phyloP scores from a whole-genome alignment of 208 protist species.

The Trypanosoma platydactyli region DNA sequence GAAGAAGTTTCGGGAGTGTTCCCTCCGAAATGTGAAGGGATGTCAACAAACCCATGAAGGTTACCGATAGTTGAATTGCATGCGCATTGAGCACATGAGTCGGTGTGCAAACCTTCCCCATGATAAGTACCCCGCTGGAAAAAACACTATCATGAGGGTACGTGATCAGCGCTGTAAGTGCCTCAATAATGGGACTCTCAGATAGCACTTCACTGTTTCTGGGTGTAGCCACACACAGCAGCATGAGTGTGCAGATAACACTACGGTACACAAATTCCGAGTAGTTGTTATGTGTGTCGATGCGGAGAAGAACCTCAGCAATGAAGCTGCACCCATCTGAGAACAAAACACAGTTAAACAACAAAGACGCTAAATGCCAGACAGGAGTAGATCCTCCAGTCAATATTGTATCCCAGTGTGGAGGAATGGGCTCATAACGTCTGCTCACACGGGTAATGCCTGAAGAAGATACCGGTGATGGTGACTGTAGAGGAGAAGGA shows the following conservation, averaged over 20 bases:
- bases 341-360: constrained; percentile 54
- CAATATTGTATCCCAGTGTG: constrained; percentile 68
- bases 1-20: constrained; percentile 45
- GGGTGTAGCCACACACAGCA: constrained; percentile 70
- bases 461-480: constrained; percentile 11
- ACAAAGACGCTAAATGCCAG: constrained; percentile 65
- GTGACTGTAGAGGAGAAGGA: constrained; percentile 15
- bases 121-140: constrained; percentile 24
- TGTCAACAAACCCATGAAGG: constrained; percentile 59
- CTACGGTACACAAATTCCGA: constrained; percentile 70
- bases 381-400: constrained; percentile 41
- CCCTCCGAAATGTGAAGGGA: constrained; percentile 45
- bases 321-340: constrained; percentile 40
- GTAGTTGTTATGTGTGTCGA: constrained; percentile 47
- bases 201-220: constrained; percentile 56
- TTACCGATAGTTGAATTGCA: constrained; percentile 65
- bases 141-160: constrained; percentile 65
- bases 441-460: background rate
- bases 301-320: constrained; percentile 44
- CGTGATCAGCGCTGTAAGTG: constrained; percentile 61
- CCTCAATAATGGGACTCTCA: constrained; percentile 46
- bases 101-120: constrained; percentile 19
- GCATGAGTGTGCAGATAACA: constrained; percentile 58
- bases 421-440: constrained; percentile 62
- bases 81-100: constrained; percentile 49